Evolutionary conservation across 2,329 filamentous ascomycete genomes (phyloP).

Genomic region (Colletotrichum caudatum): DNA sequence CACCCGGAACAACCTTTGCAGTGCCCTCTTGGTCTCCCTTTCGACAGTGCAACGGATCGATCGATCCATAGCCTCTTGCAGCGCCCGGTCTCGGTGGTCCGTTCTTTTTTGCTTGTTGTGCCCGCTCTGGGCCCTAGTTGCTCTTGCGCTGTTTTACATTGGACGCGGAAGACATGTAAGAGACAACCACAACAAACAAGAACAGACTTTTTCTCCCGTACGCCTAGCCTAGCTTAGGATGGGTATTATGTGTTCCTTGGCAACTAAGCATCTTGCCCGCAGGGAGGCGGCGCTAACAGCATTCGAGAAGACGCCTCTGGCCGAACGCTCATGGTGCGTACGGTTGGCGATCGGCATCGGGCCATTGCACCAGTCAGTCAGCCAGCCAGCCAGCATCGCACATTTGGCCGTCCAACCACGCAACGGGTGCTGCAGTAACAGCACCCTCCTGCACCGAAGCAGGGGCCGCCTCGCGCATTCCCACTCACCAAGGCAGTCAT

Average conservation of each 20-base stretch:
- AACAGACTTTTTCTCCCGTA: constrained; percentile 2
- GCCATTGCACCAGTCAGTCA: not conserved
- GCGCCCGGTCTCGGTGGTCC: constrained; percentile 26
- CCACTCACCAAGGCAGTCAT: not conserved
- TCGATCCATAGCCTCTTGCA: constrained; percentile 25
- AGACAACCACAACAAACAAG: constrained; percentile 30
- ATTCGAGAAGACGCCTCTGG: constrained; percentile 9
- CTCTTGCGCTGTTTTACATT: constrained; percentile 27
- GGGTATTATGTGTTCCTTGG: not conserved
- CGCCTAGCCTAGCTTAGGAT: not conserved
- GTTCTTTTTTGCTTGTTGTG: constrained; percentile 27
- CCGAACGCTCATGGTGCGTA: not conserved
- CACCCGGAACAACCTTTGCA: constrained; percentile 18
- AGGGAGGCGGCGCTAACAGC: not conserved
- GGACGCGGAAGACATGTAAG: constrained; percentile 21
- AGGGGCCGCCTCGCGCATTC: constrained; percentile 34
- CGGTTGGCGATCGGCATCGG: not conserved
- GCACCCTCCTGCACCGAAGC: constrained; percentile 18
- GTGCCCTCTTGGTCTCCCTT: constrained; percentile 11
- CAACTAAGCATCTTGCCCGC: not conserved
- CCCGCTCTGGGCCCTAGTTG: constrained; percentile 15
- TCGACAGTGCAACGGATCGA: constrained; percentile 23
- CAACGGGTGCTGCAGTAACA: constrained; percentile 18
- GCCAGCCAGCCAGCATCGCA: not conserved
- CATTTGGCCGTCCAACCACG: constrained; percentile 26